Evolutionary conservation across 495 filamentous ascomycete genomes (phyloP).

Genomic region (Penicillium bovifimosum): DNA sequence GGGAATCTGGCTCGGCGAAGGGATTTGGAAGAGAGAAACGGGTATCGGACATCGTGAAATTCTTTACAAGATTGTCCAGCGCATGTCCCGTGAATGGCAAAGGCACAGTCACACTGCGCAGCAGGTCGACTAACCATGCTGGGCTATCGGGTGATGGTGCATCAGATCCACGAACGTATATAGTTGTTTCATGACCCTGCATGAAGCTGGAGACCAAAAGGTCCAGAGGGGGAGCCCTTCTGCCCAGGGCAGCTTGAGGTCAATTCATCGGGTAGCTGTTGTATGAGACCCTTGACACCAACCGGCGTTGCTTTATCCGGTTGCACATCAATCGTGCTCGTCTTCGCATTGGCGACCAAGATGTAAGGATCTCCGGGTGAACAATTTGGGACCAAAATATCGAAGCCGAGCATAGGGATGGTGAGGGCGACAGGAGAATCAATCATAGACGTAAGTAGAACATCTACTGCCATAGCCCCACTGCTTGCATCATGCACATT

Average conservation of each 20-base stretch:
- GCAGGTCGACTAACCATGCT: conserved; percentile 71
- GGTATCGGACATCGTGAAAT: conserved; percentile 78
- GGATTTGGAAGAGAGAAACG: conserved; percentile 78
- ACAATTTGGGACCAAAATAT: conserved; percentile 78
- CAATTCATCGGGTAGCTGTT: conserved; percentile 63
- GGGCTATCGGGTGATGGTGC: conserved; percentile 61
- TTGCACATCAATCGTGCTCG: conserved; percentile 55
- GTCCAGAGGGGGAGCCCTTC: conserved; percentile 79
- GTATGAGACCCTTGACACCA: conserved; percentile 62
- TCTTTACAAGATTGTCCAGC: conserved; percentile 74
- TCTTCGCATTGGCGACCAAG: conserved; percentile 70
- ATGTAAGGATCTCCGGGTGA: conserved; percentile 54
- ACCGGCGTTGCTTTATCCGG: conserved; percentile 61
- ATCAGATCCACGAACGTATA: conserved; percentile 75
- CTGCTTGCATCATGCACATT: conserved; percentile 64
- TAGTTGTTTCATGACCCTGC: conserved; percentile 64
- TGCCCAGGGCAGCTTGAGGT: conserved; percentile 66
- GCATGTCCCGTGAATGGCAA: conserved; percentile 75
- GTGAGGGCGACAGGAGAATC: conserved; percentile 67
- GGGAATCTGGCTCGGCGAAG: conserved; percentile 67
- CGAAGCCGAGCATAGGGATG: conserved; percentile 75
- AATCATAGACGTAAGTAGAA: conserved; percentile 61
- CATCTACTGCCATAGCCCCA: conserved; percentile 70
- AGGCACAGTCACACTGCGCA: conserved; percentile 77
- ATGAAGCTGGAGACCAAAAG: conserved; percentile 76